Conservation (phyloP, 1,284 basidiomycete species). For the Apiotrichum sp. region DNA sequence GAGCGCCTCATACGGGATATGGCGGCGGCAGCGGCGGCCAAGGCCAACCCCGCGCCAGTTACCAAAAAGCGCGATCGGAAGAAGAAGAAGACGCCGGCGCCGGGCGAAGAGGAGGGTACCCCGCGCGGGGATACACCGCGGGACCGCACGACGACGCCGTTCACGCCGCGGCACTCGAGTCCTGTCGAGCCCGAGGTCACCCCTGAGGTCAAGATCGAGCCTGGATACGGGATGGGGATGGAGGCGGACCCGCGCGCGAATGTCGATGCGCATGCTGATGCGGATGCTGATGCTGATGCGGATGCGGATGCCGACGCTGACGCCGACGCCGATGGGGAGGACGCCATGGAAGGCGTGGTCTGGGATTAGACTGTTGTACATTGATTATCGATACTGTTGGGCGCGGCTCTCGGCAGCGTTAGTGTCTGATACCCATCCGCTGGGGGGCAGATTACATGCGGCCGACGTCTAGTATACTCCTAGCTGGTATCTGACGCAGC, state of each 20-base stretch:
- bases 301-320: neutral
- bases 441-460: too few relatives aligned
- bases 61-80: neutral
- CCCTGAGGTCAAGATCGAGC: neutral
- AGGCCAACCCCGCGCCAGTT: neutral
- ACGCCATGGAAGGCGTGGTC: neutral
- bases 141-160: neutral
- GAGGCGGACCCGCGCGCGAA: neutral
- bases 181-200: neutral
- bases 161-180: neutral
- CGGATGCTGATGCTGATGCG: neutral
- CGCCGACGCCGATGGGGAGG: neutral
- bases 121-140: neutral
- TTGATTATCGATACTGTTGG: too few relatives aligned
- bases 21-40: slow-evolving; percentile 6
- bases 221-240: too few relatives aligned
- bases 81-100: slow-evolving; percentile 5
- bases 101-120: neutral
- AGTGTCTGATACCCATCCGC: too few relatives aligned
- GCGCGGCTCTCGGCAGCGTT: too few relatives aligned
- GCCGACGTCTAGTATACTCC: too few relatives aligned
- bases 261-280: neutral
- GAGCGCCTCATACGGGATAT: slow-evolving; percentile 24
- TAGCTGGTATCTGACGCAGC: too few relatives aligned
- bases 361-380: too few relatives aligned